Evolutionary conservation across 257 asterid genomes (phyloP).

Genomic region (Echium plantagineum): DNA sequence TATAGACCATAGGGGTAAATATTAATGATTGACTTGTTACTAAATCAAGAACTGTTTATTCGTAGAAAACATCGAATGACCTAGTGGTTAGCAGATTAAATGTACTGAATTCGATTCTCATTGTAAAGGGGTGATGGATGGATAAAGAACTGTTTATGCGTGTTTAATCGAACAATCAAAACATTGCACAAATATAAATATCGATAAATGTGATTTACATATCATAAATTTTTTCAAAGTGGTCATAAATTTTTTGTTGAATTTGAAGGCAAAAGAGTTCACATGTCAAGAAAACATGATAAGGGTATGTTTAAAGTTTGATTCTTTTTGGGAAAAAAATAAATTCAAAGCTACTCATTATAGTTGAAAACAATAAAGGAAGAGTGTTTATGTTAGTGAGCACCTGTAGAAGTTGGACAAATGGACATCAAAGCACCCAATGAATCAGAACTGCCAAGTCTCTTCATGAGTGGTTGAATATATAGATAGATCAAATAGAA

Average conservation of each 20-base stretch:
- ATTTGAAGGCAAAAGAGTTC: not conserved
- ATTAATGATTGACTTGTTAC: not conserved
- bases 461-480: constrained; percentile 32
- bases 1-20: not conserved
- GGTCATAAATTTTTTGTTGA: not conserved
- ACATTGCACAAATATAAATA: no score
- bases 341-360: not conserved
- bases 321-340: not conserved
- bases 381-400: not conserved
- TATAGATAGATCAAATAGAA: not conserved
- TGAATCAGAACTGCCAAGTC: constrained; percentile 48
- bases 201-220: no score
- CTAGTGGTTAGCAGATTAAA: no score
- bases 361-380: not conserved
- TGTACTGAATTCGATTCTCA: no score
- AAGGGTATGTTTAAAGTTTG: not conserved
- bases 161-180: no score
- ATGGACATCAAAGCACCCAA: constrained; percentile 63
- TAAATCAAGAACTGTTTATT: no score
- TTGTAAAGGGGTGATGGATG: no score
- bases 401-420: constrained; percentile 71
- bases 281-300: not conserved
- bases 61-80: no score
- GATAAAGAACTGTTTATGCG: no score
- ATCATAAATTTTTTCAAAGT: not conserved